Evolutionary conservation across 1,284 basidiomycete genomes (phyloP), one percentile per base, ranked within the genome.

Genomic region (Ganoderma resinaceum): DNA sequence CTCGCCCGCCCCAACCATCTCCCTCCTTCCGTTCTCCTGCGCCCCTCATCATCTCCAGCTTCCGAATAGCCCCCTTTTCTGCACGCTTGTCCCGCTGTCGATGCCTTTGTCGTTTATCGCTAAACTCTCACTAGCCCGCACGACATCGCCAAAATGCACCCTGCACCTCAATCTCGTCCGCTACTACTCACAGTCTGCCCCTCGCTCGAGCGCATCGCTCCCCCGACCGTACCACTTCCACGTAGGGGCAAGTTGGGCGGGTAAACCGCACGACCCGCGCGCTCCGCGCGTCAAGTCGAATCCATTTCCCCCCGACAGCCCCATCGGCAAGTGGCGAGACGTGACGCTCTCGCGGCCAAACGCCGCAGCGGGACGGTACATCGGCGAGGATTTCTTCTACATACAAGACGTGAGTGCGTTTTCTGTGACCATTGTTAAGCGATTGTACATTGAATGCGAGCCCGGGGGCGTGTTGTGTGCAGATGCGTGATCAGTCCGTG

Each of bases 341-440:
- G 82, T 82, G 65, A 88, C 82, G 76, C 85, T 91, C 40, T 79
- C 82, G 43, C 82, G 81, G 73, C 83, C 80, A 46, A 89, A 84
- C 75, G 79, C 76, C 59, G 79, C 80, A 62, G 70, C 70, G 8
- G 86, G 82, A 67, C 82, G 73, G 63, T 83, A 88, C 65, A 85
- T 91, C 8, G 91, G 92, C 31, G 92, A 95, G 75, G 93, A 95
- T 77, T 94, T 95, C 79, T 92, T 92, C 77, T 95, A 87, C 74
- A 83, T 93, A 2, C 89, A 93, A 81, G 81, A 91, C 80, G 92
- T 91, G 74, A 75, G 89, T 81, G 58, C 18, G 52, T 31, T 9
- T 42, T 9, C 43, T 3, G 37, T 35, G 49, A 14, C 16, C 52
- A 16, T 11, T 52, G 26, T 20, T n/a, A 6, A 18, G 23, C 35